Base-by-base conservation (phyloP, 441 rosid genomes). In the Arabidopsis lyrata region DNA sequence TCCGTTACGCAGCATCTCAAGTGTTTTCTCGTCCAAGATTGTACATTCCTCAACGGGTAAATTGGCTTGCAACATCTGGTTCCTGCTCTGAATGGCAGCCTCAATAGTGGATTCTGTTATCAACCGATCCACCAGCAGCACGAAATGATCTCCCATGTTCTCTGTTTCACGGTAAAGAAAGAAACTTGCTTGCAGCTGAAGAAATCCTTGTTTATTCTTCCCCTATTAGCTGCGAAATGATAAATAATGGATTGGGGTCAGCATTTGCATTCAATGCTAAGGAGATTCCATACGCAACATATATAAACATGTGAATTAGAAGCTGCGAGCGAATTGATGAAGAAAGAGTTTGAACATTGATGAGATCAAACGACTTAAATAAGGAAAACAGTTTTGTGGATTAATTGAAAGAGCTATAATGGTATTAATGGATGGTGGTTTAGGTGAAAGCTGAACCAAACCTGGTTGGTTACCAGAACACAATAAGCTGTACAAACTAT, bases 81-180 rank as follows among this genome's bases (percentile, higher is more conserved):
- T 92, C 83, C 85, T 84, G 88, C 94, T 87, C 81, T 86, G 89
- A 36, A 95, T 92, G 41, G 95, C 97, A 63, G 97, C 97, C 71
- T 85, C 94, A 32, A 95, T 70, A 0, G 99, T 90, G 13, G 97
- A 89, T 77, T 92, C 99, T 2, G 99, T 95, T 18, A 95, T 81
- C 86, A 95, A 79, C 35, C 97, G 88, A 78, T 92, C 95, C 77
- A 95, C 97, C 70, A 92, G 77, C 77, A 95, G 70, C 67, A 92
- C 99, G 66, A 94, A 94, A 82, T 94, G 99, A 83, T 94, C 97
- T 63, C 97, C 97, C 99, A 94, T 50, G 55, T 10, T 20, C 13
- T 91, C 50, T 69, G 31, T 59, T 8, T 74, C 8, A 39, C 52
- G 31, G 31, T 10, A 42, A 47, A 50, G 65, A 42, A 29, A n/a